Evolutionary conservation across 202 grass and related monocot genomes (phyloP).

Genomic region (Zoysia matrella): DNA sequence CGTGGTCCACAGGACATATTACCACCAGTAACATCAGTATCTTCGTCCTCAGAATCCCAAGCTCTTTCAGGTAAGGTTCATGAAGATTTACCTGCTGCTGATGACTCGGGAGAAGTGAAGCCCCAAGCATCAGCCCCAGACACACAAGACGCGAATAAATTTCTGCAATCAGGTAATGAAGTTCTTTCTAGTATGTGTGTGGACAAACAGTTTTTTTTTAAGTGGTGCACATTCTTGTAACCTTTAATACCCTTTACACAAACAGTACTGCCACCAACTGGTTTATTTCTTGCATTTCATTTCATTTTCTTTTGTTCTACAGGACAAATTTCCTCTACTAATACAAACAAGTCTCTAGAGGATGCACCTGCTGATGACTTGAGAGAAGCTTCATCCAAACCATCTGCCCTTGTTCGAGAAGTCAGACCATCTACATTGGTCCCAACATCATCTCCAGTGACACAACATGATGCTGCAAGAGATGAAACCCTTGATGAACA

Average conservation of each 20-base stretch:
- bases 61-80: constrained; percentile 3
- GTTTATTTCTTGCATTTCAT: not conserved
- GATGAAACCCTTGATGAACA: constrained; percentile 8
- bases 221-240: not conserved
- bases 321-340: not conserved
- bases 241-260: constrained; percentile 5
- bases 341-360: not conserved
- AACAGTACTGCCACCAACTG: not conserved
- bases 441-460: not conserved
- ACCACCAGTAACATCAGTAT: not conserved
- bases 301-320: not conserved
- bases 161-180: constrained; percentile 25
- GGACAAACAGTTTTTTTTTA: too few species aligned
- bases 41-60: not conserved
- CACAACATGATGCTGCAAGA: not conserved
- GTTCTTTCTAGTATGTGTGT: not conserved
- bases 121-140: constrained; percentile 22
- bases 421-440: not conserved
- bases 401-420: constrained; percentile 15
- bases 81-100: constrained; percentile 7
- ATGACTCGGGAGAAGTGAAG: not conserved
- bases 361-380: constrained; percentile 1
- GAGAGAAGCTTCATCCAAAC: not conserved
- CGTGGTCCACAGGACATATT: constrained; percentile 18
- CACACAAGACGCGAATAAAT: constrained; percentile 13